Conservation (phyloP, 768 basidiomycete species). For the Lactarius sp. region DNA sequence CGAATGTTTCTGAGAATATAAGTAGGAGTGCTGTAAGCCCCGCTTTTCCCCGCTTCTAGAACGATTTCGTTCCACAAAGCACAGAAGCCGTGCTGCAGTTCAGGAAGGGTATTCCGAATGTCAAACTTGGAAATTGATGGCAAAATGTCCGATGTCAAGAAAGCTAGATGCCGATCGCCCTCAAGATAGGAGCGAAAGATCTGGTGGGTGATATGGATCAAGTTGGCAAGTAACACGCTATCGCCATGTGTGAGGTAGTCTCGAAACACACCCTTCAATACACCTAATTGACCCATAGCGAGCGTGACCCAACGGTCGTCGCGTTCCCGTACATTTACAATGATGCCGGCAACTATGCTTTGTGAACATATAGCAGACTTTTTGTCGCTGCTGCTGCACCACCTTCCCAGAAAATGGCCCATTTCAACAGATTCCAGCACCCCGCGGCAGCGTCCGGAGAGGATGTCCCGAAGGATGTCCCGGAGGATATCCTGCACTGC, state of each 20-base stretch:
- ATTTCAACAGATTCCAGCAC: neutral
- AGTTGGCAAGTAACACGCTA: neutral
- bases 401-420: neutral
- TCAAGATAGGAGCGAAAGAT: neutral
- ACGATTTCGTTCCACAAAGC: neutral
- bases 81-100: neutral
- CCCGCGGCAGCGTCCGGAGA: neutral
- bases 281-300: neutral
- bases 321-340: neutral
- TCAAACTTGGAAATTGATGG: neutral
- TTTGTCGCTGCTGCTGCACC: neutral
- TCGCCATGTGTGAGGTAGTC: neutral
- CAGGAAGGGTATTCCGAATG: neutral
- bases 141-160: neutral
- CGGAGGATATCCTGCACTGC: neutral
- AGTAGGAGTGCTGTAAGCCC: no score
- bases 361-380: neutral
- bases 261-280: neutral
- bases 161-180: no score
- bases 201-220: neutral
- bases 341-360: neutral
- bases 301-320: conserved; percentile 1
- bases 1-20: neutral
- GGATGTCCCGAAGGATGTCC: neutral
- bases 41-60: neutral